A percentile compares a stretch with the other conserved stretches of the same genome.
These are phyloP conservation scores for Pugionium cornutum DNA, from an alignment of 345 rosid species.

Conservation along the genomic window DNA sequence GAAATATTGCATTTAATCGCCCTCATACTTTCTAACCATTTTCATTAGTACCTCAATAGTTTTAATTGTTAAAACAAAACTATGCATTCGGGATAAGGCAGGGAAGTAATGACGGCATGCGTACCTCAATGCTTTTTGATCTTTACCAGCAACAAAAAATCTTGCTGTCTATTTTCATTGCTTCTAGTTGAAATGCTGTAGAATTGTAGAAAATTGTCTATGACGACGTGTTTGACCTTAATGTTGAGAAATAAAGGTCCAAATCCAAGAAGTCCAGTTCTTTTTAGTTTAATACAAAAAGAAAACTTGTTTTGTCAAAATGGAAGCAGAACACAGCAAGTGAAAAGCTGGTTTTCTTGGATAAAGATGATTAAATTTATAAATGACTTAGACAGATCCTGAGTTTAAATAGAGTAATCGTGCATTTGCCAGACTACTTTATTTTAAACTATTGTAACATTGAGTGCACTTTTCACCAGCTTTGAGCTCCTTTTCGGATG, in stretches of 20 bases:
- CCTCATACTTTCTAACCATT: conserved; percentile 7
- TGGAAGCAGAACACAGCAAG: background rate
- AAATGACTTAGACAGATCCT: too few relatives aligned
- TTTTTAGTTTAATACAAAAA: too few relatives aligned
- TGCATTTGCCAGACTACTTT: too few relatives aligned
- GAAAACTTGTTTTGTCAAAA: background rate
- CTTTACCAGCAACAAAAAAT: too few relatives aligned
- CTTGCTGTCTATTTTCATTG: background rate
- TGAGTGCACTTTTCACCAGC: too few relatives aligned
- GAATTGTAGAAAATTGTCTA: background rate
- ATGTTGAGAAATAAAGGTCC: background rate
- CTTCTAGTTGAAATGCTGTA: background rate
- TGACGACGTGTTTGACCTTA: background rate
- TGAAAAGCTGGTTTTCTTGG: too few relatives aligned
- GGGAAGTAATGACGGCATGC: conserved; percentile 12
- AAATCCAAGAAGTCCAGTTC: background rate
- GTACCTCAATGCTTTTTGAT: too few relatives aligned
- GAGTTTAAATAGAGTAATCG: too few relatives aligned
- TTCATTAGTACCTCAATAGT: background rate
- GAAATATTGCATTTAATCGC: conserved; percentile 8
- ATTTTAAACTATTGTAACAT: too few relatives aligned
- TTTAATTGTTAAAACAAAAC: background rate
- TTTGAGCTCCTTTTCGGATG: too few relatives aligned
- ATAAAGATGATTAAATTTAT: too few relatives aligned
- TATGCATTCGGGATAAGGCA: background rate